Evolutionary conservation across 768 basidiomycete species (phyloP).

Genomic region (Mycena rebaudengoi): DNA sequence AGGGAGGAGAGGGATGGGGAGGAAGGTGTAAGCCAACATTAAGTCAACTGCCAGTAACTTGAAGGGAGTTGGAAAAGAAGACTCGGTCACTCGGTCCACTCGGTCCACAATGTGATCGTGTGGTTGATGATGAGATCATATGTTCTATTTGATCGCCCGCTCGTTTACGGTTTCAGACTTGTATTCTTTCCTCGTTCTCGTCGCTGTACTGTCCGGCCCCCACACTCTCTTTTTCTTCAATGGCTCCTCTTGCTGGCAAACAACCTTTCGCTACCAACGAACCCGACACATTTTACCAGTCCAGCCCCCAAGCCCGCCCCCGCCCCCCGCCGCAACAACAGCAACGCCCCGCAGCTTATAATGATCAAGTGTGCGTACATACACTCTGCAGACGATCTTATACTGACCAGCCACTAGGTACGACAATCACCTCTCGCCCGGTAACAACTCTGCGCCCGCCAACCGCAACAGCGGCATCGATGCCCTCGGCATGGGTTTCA

Average conservation of each 20-base stretch:
- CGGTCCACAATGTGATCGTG: too few relatives aligned
- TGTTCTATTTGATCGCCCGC: too few relatives aligned
- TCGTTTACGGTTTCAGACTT: too few relatives aligned
- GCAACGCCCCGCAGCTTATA: slow-evolving; percentile 68
- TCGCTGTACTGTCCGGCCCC: slow-evolving; percentile 24
- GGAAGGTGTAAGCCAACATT: too few relatives aligned
- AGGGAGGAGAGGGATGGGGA: too few relatives aligned
- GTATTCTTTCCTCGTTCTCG: neutral
- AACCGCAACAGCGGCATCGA: slow-evolving; percentile 58
- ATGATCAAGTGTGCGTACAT: slow-evolving; percentile 78
- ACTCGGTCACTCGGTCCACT: too few relatives aligned
- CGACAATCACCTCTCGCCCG: slow-evolving; percentile 60
- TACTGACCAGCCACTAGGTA: slow-evolving; percentile 54
- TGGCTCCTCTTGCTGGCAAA: slow-evolving; percentile 64
- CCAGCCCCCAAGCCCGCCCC: slow-evolving; percentile 34
- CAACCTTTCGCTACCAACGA: slow-evolving; percentile 77
- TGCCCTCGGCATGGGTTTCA: slow-evolving; percentile 58
- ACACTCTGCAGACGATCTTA: slow-evolving; percentile 8
- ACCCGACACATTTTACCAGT: slow-evolving; percentile 66
- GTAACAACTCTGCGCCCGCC: slow-evolving; percentile 35
- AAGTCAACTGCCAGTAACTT: too few relatives aligned
- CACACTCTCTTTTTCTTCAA: slow-evolving; percentile 34
- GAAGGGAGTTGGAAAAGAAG: too few relatives aligned
- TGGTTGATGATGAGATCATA: too few relatives aligned
- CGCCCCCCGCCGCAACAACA: slow-evolving; percentile 48